phyloP scores from a whole-genome alignment of 768 basidiomycete species.

The Heimioporus sp. region DNA sequence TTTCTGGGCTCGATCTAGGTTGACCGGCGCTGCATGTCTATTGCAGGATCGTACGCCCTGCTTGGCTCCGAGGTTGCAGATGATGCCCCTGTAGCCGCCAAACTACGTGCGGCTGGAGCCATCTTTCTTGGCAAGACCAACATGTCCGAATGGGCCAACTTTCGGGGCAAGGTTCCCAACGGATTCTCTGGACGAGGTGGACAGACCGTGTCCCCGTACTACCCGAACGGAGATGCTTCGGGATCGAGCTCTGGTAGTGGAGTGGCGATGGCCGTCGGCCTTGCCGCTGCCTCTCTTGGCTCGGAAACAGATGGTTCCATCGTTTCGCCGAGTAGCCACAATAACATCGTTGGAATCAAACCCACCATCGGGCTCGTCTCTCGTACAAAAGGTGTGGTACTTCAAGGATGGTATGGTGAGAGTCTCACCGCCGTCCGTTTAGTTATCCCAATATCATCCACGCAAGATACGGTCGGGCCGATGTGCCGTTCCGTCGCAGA shows the following conservation, averaged over 20 bases:
- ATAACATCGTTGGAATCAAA: conserved; percentile 43
- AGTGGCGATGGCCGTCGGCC: conserved; percentile 41
- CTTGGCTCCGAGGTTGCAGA: conserved; percentile 34
- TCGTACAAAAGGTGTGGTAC: conserved; percentile 31
- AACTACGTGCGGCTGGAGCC: conserved; percentile 31
- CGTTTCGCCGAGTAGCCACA: conserved; percentile 38
- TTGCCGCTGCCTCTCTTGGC: conserved; percentile 43
- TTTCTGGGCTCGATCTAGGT: background rate
- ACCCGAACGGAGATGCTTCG: conserved; percentile 38
- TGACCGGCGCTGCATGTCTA: background rate
- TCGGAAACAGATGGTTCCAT: conserved; percentile 53
- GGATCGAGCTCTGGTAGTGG: conserved; percentile 46
- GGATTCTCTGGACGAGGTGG: conserved; percentile 50
- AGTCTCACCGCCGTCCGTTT: background rate
- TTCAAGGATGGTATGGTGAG: background rate
- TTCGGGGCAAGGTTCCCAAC: conserved; percentile 36
- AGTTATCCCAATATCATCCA: conserved; percentile 57
- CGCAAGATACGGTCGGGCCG: conserved; percentile 61
- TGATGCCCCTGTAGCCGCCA: conserved; percentile 31
- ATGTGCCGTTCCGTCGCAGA: conserved; percentile 54
- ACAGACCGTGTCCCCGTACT: conserved; percentile 42
- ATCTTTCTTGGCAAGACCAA: conserved; percentile 44
- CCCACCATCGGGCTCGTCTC: conserved; percentile 42
- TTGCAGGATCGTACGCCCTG: conserved; percentile 34
- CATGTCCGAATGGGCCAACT: conserved; percentile 46